Percentiles rank a stretch among this genome's conserved stretches.
These are phyloP conservation scores for Saccharum officinarum DNA, from an alignment of 176 grass and related monocot genomes.

Conservation along the genomic window DNA sequence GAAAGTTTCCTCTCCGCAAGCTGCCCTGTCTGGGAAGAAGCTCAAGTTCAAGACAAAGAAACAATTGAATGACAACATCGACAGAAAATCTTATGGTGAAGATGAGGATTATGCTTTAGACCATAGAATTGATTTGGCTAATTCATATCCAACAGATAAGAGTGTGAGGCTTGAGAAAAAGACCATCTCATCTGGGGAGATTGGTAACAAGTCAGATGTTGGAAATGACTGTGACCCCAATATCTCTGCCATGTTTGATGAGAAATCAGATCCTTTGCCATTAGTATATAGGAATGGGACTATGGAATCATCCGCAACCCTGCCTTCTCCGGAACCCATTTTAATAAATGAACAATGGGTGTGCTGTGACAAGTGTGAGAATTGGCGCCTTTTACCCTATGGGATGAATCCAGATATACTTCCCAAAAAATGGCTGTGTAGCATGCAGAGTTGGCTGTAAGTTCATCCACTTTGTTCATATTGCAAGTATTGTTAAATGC, in stretches of 20 bases:
- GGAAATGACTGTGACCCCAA: conserved; percentile 29
- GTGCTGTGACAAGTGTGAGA: conserved; percentile 68
- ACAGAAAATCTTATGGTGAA: conserved; percentile 38
- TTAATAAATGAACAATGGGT: conserved; percentile 78
- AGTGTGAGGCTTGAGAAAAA: conserved; percentile 42
- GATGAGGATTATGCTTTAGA: conserved; percentile 10
- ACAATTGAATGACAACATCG: conserved; percentile 19
- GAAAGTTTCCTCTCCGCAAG: conserved; percentile 39
- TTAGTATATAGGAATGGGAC: conserved; percentile 23
- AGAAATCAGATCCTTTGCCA: conserved; percentile 40
- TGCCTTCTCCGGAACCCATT: conserved; percentile 31
- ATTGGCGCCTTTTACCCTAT: conserved; percentile 81
- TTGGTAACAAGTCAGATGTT: conserved; percentile 36
- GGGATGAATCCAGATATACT: conserved; percentile 57
- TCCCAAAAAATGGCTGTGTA: conserved; percentile 67
- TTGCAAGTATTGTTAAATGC: conserved; percentile 26
- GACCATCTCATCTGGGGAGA: conserved; percentile 31
- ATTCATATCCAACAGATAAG: conserved; percentile 37
- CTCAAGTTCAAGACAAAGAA: conserved; percentile 53
- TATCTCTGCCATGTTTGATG: conserved; percentile 18
- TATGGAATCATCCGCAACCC: conserved; percentile 19
- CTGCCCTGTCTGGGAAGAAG: conserved; percentile 46
- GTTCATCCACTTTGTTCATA: conserved; percentile 32
- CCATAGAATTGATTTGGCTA: conserved; percentile 29
- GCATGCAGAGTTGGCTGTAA: conserved; percentile 78